phyloP scores from a whole-genome alignment of 371 early-diverging fungal genomes.

The Actinomortierella ambigua region DNA sequence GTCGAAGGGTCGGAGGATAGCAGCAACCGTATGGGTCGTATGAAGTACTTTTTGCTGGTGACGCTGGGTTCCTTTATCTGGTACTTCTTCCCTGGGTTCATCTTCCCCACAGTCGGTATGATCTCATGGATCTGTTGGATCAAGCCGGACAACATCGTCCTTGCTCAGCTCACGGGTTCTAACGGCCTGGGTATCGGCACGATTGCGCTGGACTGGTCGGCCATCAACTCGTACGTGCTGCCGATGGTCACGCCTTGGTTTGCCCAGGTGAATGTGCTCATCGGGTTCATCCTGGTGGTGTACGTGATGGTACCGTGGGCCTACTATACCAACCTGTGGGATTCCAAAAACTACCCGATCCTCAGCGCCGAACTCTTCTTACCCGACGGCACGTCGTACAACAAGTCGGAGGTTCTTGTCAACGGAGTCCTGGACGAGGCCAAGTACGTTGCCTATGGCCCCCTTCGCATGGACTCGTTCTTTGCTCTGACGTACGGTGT shows the following conservation, averaged over 20 bases:
- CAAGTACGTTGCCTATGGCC: conserved; percentile 53
- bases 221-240: conserved; percentile 30
- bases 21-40: conserved; percentile 53
- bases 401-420: conserved; percentile 13
- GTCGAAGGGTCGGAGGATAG: conserved; percentile 31
- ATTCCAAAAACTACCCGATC: conserved; percentile 37
- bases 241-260: conserved; percentile 42
- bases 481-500: conserved; percentile 51
- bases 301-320: conserved; percentile 40
- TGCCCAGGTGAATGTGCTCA: conserved; percentile 41
- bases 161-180: conserved; percentile 55
- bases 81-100: conserved; percentile 58
- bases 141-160: conserved; percentile 59
- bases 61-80: conserved; percentile 51
- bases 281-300: conserved; percentile 33
- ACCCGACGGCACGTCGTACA: conserved; percentile 11
- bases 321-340: conserved; percentile 38
- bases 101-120: conserved; percentile 54
- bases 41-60: conserved; percentile 66
- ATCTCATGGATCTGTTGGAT: conserved; percentile 66
- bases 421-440: conserved; percentile 47
- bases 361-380: conserved; percentile 19
- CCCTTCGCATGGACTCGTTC: conserved; percentile 64
- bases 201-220: conserved; percentile 39
- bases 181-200: conserved; percentile 26